Conservation (phyloP, 768 basidiomycete genomes). For the Sarcodon aspratus region DNA sequence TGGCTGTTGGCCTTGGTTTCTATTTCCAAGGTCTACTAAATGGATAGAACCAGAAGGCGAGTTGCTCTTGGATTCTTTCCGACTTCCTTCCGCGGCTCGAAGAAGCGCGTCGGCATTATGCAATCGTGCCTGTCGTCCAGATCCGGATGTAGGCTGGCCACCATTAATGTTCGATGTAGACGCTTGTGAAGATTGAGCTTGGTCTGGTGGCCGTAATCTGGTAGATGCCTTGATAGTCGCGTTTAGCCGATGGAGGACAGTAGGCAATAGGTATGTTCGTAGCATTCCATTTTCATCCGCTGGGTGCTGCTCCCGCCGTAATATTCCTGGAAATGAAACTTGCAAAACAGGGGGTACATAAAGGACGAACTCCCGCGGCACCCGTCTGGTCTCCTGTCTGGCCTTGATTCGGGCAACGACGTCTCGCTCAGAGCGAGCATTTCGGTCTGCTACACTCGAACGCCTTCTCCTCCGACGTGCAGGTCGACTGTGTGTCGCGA, state of each 20-base stretch:
- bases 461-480: constrained; percentile 31
- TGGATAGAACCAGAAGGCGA: constrained; percentile 6
- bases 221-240: constrained; percentile 29
- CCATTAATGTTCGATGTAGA: not conserved
- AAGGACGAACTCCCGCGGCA: constrained; percentile 54
- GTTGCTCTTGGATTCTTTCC: constrained; percentile 36
- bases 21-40: constrained; percentile 2
- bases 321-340: constrained; percentile 1
- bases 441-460: constrained; percentile 37
- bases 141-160: not conserved
- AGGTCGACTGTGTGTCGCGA: constrained; percentile 27
- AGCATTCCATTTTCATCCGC: constrained; percentile 19
- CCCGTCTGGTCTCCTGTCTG: constrained; percentile 44
- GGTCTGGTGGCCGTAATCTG: constrained; percentile 13
- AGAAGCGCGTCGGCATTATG: constrained; percentile 20
- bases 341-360: constrained; percentile 37
- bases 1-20: constrained; percentile 19
- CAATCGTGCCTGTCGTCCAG: constrained; percentile 18
- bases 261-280: constrained; percentile 33
- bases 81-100: not conserved
- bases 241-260: constrained; percentile 40
- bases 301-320: not conserved
- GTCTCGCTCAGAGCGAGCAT: constrained; percentile 43
- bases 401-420: constrained; percentile 55
- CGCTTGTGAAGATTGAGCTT: constrained; percentile 1